Percentiles rank a stretch among this genome's conserved stretches.
phyloP scores from a whole-genome alignment of 148 eudicot species.

The Fagopyrum esculentum region DNA sequence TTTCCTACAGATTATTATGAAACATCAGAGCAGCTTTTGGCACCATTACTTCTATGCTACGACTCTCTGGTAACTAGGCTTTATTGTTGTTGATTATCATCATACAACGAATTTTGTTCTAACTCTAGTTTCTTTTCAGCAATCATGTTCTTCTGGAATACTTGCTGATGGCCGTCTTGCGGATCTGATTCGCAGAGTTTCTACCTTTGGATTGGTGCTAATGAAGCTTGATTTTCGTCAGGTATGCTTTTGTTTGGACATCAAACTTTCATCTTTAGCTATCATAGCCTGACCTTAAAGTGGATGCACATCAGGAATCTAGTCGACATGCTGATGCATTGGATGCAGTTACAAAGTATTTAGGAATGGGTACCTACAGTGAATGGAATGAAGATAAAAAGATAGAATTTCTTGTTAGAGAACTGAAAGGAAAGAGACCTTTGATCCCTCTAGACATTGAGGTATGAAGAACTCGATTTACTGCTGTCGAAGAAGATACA shows the following conservation, averaged over 20 bases:
- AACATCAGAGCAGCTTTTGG: slow-evolving; percentile 66
- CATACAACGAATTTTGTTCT: neutral
- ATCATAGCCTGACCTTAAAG: neutral
- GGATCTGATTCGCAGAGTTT: slow-evolving; percentile 83
- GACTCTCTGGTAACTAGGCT: slow-evolving; percentile 64
- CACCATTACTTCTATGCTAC: slow-evolving; percentile 73
- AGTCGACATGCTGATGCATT: slow-evolving; percentile 74
- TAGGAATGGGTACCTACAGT: slow-evolving; percentile 76
- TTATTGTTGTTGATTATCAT: neutral
- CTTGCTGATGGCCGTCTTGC: slow-evolving; percentile 91
- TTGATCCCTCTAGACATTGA: slow-evolving; percentile 60
- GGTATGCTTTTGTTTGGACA: slow-evolving; percentile 29
- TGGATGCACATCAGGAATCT: slow-evolving; percentile 54
- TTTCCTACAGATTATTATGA: slow-evolving; percentile 64
- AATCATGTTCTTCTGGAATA: slow-evolving; percentile 76
- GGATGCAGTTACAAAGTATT: slow-evolving; percentile 69
- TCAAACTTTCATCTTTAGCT: neutral
- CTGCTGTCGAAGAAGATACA: neutral
- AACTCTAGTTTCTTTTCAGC: slow-evolving; percentile 35
- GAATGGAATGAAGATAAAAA: slow-evolving; percentile 83
- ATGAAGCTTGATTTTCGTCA: slow-evolving; percentile 95
- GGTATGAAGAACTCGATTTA: slow-evolving; percentile 26
- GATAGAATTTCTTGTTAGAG: slow-evolving; percentile 70
- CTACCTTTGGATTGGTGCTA: slow-evolving; percentile 79
- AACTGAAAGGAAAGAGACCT: slow-evolving; percentile 90